These are phyloP conservation scores for Trametes gibbosa DNA, from an alignment of 768 basidiomycete species.

Conservation along the genomic window DNA sequence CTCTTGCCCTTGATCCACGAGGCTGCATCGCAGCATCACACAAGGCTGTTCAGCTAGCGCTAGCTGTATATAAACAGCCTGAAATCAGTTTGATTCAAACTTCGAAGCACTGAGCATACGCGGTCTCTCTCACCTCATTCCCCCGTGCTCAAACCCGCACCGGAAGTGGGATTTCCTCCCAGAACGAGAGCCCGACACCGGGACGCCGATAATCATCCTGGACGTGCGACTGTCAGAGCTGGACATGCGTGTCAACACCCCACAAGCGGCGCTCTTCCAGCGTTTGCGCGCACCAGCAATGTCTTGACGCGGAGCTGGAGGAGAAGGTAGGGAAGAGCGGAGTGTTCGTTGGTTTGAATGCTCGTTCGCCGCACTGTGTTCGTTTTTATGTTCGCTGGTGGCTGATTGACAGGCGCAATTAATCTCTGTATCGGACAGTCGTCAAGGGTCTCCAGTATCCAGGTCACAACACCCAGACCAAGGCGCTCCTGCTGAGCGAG, in stretches of 20 bases:
- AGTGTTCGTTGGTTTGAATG: too few relatives aligned
- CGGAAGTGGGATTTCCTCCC: neutral
- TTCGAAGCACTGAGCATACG: neutral
- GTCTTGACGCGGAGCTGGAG: neutral
- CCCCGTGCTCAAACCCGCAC: neutral
- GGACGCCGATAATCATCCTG: neutral
- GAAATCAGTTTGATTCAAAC: slow-evolving; percentile 5
- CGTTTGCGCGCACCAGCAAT: too few relatives aligned
- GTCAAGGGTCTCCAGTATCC: slow-evolving; percentile 1
- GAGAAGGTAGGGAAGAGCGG: neutral
- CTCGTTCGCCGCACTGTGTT: neutral
- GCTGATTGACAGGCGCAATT: neutral
- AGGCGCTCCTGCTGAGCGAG: neutral
- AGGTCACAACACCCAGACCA: too few relatives aligned
- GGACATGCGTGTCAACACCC: neutral
- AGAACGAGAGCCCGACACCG: neutral
- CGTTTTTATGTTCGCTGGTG: neutral
- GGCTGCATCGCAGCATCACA: neutral
- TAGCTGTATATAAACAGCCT: slow-evolving; percentile 5
- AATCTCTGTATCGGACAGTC: neutral
- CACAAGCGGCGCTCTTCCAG: too few relatives aligned
- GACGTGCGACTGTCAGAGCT: neutral
- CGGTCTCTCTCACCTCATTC: neutral
- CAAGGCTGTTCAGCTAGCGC: slow-evolving; percentile 2
- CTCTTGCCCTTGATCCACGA: neutral